A percentile compares a stretch with the other conserved stretches of the same genome.
Evolutionary conservation across 345 rosid genomes (phyloP).

Genomic region (Stellera chamaejasme): DNA sequence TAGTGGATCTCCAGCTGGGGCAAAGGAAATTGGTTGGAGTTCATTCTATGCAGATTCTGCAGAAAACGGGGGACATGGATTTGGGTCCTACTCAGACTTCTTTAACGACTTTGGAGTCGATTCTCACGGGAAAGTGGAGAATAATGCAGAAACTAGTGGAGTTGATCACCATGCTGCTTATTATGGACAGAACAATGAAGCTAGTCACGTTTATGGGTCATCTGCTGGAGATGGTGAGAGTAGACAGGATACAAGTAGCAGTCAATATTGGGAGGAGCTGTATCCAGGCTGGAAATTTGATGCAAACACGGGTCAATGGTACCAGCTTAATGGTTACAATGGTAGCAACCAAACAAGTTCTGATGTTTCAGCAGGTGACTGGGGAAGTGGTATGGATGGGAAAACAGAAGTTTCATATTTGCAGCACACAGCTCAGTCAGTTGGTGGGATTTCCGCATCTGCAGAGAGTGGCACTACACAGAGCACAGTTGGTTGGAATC

Average conservation of each 20-base stretch:
- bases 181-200: slow-evolving; percentile 28
- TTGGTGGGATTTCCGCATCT: slow-evolving; percentile 28
- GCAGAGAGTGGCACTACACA: slow-evolving; percentile 40
- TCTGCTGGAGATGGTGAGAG: slow-evolving; percentile 23
- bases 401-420: slow-evolving; percentile 46
- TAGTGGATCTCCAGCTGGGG: slow-evolving; percentile 36
- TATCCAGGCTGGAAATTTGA: slow-evolving; percentile 96
- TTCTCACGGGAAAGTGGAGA: slow-evolving; percentile 31
- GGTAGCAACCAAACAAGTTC: slow-evolving; percentile 28
- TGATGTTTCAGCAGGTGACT: slow-evolving; percentile 27
- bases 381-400: slow-evolving; percentile 35
- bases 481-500: slow-evolving; percentile 58
- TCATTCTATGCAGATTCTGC: slow-evolving; percentile 59
- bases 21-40: slow-evolving; percentile 86
- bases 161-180: slow-evolving; percentile 16
- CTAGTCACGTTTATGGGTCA: slow-evolving; percentile 25
- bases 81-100: slow-evolving; percentile 75
- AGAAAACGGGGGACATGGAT: slow-evolving; percentile 38
- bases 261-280: slow-evolving; percentile 64
- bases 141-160: slow-evolving; percentile 14
- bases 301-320: slow-evolving; percentile 71
- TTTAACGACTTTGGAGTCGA: slow-evolving; percentile 43
- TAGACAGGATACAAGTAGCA: slow-evolving; percentile 42
- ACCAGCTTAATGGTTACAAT: slow-evolving; percentile 47
- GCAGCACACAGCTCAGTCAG: slow-evolving; percentile 55